Evolutionary conservation across 73 alveolate genomes (phyloP).

Genomic region (Tetrahymena borealis): DNA sequence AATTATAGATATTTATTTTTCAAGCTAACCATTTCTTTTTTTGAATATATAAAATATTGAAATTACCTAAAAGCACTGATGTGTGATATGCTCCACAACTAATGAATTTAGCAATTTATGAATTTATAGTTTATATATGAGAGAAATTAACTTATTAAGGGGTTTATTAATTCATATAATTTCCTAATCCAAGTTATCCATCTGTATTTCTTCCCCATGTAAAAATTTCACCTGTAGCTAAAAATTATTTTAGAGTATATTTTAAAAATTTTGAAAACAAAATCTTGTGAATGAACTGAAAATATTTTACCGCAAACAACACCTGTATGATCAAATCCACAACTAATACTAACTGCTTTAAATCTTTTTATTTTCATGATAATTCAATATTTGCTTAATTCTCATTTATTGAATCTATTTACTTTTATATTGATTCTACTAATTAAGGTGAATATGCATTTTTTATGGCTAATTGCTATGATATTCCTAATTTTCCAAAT

Average conservation of each 20-base stretch:
- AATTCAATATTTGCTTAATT: background rate
- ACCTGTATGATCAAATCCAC: slow-evolving; percentile 52
- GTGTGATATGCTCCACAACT: background rate
- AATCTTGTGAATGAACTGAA: background rate
- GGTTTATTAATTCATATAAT: background rate
- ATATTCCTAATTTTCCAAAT: background rate
- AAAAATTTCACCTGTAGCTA: slow-evolving; percentile 43
- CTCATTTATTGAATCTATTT: background rate
- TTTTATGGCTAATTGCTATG: background rate
- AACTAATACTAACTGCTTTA: slow-evolving; percentile 10
- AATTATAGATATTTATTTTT: too few species aligned
- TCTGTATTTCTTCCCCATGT: slow-evolving; percentile 51
- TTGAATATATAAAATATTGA: too few species aligned
- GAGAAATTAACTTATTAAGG: background rate
- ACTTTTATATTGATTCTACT: background rate
- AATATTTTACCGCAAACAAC: slow-evolving; percentile 1
- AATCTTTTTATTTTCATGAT: background rate
- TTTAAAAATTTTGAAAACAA: background rate
- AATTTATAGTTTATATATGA: background rate
- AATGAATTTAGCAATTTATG: background rate
- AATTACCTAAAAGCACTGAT: background rate
- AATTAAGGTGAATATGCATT: background rate
- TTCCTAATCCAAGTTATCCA: background rate
- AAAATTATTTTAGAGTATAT: background rate
- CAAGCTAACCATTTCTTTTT: too few species aligned